phyloP scores from a whole-genome alignment of 1,284 basidiomycete species.

The Cystobasidiaceae sp. region DNA sequence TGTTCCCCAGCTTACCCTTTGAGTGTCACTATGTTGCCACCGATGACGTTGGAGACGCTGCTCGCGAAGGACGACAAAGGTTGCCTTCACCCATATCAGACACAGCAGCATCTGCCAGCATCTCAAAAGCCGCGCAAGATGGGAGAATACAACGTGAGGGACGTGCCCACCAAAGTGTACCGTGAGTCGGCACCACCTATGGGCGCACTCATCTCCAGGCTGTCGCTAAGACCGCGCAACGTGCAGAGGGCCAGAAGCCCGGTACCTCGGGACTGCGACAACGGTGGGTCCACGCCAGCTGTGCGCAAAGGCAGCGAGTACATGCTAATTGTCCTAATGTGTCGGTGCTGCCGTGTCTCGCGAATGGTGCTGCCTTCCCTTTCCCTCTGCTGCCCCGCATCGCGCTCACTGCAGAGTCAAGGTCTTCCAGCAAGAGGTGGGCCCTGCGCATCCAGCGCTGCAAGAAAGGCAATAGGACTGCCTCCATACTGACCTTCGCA shows the following conservation, averaged over 20 bases:
- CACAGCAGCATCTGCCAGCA: not conserved
- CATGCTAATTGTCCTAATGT: not conserved
- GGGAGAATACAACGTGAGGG: constrained; percentile 20
- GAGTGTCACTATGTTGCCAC: too few species aligned
- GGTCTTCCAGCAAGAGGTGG: constrained; percentile 62
- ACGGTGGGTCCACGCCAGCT: constrained; percentile 58
- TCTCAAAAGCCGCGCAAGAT: not conserved
- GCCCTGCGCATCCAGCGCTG: not conserved
- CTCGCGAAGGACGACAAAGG: too few species aligned
- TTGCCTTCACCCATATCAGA: too few species aligned
- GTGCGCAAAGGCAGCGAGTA: not conserved
- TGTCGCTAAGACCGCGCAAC: too few species aligned
- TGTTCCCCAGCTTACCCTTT: too few species aligned
- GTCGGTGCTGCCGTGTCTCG: not conserved
- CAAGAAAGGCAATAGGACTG: not conserved
- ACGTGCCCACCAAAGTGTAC: constrained; percentile 31
- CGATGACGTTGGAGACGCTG: too few species aligned
- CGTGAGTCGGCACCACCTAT: not conserved
- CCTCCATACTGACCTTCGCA: not conserved
- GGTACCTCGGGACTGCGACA: constrained; percentile 92
- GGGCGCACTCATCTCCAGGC: too few species aligned
- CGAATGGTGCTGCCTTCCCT: constrained; percentile 29
- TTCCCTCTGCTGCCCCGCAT: too few species aligned
- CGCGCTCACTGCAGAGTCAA: too few species aligned
- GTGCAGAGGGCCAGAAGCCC: constrained; percentile 51